A percentile compares a stretch with the other conserved stretches of the same genome.
phyloP scores from a whole-genome alignment of 768 basidiomycete genomes.

The Serendipita sp. region DNA sequence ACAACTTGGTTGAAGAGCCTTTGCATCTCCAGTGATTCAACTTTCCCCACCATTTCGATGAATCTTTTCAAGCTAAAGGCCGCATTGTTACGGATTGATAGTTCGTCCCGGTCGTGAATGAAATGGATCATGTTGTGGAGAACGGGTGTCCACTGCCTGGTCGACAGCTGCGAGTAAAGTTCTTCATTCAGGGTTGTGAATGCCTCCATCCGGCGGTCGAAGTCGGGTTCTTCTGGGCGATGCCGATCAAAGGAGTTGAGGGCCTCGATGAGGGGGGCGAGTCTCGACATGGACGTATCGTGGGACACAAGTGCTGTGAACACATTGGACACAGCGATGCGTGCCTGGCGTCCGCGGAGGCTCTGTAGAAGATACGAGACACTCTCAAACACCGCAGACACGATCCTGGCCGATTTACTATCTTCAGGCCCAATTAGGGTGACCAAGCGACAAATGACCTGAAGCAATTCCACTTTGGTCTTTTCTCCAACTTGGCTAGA shows the following conservation, averaged over 20 bases:
- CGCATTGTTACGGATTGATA: conserved; percentile 72
- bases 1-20: conserved; percentile 44
- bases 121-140: conserved; percentile 70
- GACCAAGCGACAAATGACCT: conserved; percentile 49
- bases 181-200: conserved; percentile 62
- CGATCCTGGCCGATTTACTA: conserved; percentile 27
- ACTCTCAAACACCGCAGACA: conserved; percentile 41
- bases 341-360: conserved; percentile 52
- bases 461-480: conserved; percentile 67
- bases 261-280: conserved; percentile 41
- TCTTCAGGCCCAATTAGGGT: conserved; percentile 47
- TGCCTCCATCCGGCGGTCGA: conserved; percentile 64
- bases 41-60: conserved; percentile 37
- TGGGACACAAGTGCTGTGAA: conserved; percentile 17
- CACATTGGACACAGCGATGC: conserved; percentile 31
- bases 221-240: conserved; percentile 83
- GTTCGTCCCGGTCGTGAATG: conserved; percentile 78
- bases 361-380: conserved; percentile 64
- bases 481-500: conserved; percentile 66
- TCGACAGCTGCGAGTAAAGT: conserved; percentile 32
- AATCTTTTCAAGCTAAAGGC: conserved; percentile 63
- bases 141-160: conserved; percentile 61
- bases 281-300: conserved; percentile 27
- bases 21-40: conserved; percentile 23
- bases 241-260: conserved; percentile 78